phyloP scores from a whole-genome alignment of 768 basidiomycete species.

The Pleurotus sapidus region DNA sequence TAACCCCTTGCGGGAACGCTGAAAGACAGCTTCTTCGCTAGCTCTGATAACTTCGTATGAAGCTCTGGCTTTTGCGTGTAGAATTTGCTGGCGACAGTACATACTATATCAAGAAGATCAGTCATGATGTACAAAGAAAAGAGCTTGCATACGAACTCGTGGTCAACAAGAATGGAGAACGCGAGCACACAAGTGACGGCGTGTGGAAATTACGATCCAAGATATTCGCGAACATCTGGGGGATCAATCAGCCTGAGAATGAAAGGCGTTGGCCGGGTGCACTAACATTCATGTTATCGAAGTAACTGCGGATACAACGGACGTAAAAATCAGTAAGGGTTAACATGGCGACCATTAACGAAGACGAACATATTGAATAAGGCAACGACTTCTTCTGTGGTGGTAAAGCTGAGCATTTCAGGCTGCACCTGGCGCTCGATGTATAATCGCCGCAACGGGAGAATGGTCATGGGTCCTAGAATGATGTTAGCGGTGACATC shows the following conservation, averaged over 20 bases:
- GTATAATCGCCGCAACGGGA: conserved; percentile 77
- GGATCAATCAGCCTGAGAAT: conserved; percentile 13
- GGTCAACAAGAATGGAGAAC: conserved; percentile 93
- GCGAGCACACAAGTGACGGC: conserved; percentile 87
- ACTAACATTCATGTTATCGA: conserved; percentile 72
- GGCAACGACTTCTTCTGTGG: conserved; percentile 85
- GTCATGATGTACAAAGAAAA: conserved; percentile 6
- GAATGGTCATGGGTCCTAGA: conserved; percentile 84
- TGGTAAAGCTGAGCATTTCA: conserved; percentile 88
- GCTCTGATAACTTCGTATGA: conserved; percentile 72
- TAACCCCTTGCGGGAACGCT: conserved; percentile 81
- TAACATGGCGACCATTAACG: too few relatives aligned
- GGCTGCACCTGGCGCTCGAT: conserved; percentile 91
- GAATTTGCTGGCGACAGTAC: conserved; percentile 92
- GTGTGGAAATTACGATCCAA: conserved; percentile 91
- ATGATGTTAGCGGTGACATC: neutral
- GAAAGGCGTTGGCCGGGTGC: conserved; percentile 2
- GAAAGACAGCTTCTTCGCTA: conserved; percentile 88
- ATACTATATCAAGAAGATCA: conserved; percentile 51
- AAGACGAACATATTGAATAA: conserved; percentile 82
- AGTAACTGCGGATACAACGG: conserved; percentile 48
- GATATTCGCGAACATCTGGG: conserved; percentile 74
- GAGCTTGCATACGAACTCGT: conserved; percentile 56
- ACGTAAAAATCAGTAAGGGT: neutral
- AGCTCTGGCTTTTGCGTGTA: conserved; percentile 81